Base-by-base conservation (phyloP, 345 rosid species). In the Acer saccharum region DNA sequence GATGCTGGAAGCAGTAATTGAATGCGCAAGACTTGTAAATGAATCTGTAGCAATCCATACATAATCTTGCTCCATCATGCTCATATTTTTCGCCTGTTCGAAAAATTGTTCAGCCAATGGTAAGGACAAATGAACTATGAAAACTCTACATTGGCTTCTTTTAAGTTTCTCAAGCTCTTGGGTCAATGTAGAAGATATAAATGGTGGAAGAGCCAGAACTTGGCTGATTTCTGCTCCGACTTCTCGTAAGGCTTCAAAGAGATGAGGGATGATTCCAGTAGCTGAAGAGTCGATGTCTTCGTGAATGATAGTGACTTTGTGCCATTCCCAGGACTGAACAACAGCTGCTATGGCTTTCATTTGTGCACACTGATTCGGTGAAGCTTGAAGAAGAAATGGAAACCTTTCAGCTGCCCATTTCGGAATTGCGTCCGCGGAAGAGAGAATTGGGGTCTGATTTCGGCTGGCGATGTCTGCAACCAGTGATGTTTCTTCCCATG, bases 11-110 rank as follows among this genome's bases (percentile, higher is more conserved):
- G 76, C 54, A 27, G 75, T 21, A 13, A 80, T 6, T 25, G 81
- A 70, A 44, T 79, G 69, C 10, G 71, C 48, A 44, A 74, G 78
- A 25, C 78, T 72, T 29, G 87, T 75, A 52, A 85, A 17, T 27
- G 72, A n/a, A 55, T 72, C 64, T 35, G 85, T 82, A 9, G 80
- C 55, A 65, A 85, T 85, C 87, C 87, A 85, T 4, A 80, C 81
- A 58, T 69, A 79, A 25, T 68, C 87, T 12, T 80, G 68, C 52
- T 82, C 81, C 83, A 82, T 79, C 81, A 84, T 82, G 12, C 48
- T 69, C 79, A 77, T 41, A 18, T 68, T 61, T 65, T 74, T 82
- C 2, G 87, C 85, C 39, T 0, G 57, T 68, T 71, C n/a, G 41
- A 82, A 82, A 11, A 84, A 35, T 39, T 13, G 55, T 2, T 1